phyloP scores from a whole-genome alignment of 805 yeast genomes.

The Metschnikowia reukaufii region DNA sequence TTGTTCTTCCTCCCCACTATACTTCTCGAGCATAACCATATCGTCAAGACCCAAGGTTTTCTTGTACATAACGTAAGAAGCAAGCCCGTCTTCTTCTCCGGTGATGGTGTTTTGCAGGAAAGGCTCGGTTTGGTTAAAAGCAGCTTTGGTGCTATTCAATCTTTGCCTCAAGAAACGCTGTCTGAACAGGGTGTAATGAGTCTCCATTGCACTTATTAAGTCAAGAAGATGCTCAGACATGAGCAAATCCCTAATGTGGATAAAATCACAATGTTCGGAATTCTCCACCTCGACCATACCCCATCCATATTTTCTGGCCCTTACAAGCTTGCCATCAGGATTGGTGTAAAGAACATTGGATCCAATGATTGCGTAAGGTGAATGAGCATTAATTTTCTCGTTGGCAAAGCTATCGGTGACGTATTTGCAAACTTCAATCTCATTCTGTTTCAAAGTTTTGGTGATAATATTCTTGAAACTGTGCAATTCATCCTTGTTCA shows the following conservation, averaged over 20 bases:
- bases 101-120: constrained; percentile 4
- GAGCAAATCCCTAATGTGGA: constrained; percentile 59
- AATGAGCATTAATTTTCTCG: constrained; percentile 35
- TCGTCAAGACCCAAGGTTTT: constrained; percentile 16
- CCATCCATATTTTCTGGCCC: constrained; percentile 70
- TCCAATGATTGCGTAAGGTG: constrained; percentile 75
- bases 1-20: constrained; percentile 27
- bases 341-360: constrained; percentile 45
- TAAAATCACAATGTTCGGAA: constrained; percentile 73
- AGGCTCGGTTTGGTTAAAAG: constrained; percentile 7
- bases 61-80: constrained; percentile 19
- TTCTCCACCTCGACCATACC: constrained; percentile 85
- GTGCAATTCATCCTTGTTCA: constrained; percentile 55
- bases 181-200: constrained; percentile 73
- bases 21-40: constrained; percentile 16
- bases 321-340: constrained; percentile 44
- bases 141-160: constrained; percentile 16
- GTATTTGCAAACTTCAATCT: constrained; percentile 45
- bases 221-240: constrained; percentile 75
- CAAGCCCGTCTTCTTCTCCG: constrained; percentile 21
- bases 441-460: constrained; percentile 49
- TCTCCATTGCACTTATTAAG: constrained; percentile 71
- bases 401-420: constrained; percentile 30
- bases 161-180: constrained; percentile 54
- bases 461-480: constrained; percentile 55